A percentile compares a stretch with the other conserved stretches of the same genome.
Evolutionary conservation across 345 rosid genomes (phyloP).

Genomic region (Aegle marmelos): DNA sequence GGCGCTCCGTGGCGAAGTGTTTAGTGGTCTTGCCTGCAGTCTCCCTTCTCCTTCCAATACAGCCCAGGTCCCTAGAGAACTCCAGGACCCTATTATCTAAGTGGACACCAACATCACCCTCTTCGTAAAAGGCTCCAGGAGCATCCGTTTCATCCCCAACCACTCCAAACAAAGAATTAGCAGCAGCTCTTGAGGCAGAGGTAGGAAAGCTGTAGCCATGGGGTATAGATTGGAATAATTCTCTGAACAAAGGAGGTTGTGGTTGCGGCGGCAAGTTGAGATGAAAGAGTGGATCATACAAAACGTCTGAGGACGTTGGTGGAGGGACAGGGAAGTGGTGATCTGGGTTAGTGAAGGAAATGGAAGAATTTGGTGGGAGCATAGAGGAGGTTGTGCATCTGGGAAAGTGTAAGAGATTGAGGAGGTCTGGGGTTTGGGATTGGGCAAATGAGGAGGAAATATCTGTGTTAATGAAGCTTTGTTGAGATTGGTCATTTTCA

Average conservation of each 20-base stretch:
- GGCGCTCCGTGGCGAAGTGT: constrained; percentile 62
- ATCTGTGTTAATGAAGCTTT: constrained; percentile 24
- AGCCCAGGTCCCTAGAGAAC: constrained; percentile 45
- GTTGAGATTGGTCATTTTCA: constrained; percentile 1
- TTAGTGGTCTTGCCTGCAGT: constrained; percentile 29
- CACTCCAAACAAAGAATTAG: constrained; percentile 22
- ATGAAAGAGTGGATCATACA: constrained; percentile 56
- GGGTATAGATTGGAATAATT: constrained; percentile 38
- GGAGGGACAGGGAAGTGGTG: not conserved
- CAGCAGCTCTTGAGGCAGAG: constrained; percentile 4
- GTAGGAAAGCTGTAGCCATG: constrained; percentile 33
- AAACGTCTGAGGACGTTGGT: not conserved
- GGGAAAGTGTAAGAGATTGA: constrained; percentile 57
- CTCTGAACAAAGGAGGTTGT: constrained; percentile 54
- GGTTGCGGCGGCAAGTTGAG: constrained; percentile 63
- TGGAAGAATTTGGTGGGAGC: constrained; percentile 46
- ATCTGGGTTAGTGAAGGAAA: constrained; percentile 29
- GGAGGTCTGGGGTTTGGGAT: constrained; percentile 56
- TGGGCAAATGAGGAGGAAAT: constrained; percentile 23
- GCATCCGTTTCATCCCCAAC: constrained; percentile 33
- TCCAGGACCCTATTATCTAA: constrained; percentile 45
- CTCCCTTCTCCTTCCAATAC: constrained; percentile 40
- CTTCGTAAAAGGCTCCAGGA: constrained; percentile 23
- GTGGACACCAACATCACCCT: constrained; percentile 28
- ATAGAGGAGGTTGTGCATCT: constrained; percentile 36